phyloP scores from a whole-genome alignment of 192 early-diverging fungal species.

The Linnemannia exigua region DNA sequence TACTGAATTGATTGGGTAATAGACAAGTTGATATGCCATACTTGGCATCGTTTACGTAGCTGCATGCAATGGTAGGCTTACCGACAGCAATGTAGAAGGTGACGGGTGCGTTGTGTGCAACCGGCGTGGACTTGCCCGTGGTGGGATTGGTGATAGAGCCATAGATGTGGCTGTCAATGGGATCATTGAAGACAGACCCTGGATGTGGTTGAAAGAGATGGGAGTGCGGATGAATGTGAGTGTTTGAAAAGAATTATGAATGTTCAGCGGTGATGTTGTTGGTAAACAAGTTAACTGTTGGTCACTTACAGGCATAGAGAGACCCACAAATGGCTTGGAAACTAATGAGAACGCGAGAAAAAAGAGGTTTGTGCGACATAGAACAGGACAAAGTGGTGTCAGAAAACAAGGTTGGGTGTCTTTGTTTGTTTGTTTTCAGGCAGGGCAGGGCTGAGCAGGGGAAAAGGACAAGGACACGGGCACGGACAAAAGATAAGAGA shows the following conservation, averaged over 20 bases:
- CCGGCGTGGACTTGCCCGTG: conserved; percentile 48
- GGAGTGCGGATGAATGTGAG: no score
- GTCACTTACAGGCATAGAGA: conserved; percentile 64
- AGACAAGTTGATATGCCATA: not conserved
- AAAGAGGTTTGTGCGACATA: not conserved
- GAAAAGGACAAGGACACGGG: not conserved
- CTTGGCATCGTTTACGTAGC: not conserved
- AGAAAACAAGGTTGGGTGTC: not conserved
- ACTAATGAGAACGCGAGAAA: conserved; percentile 39
- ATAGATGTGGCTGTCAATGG: conserved; percentile 61
- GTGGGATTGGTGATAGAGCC: conserved; percentile 22
- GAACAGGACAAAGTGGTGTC: not conserved
- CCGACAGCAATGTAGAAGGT: conserved; percentile 73
- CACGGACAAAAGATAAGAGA: not conserved
- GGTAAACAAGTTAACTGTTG: not conserved
- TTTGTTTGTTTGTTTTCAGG: not conserved
- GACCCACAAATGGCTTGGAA: conserved; percentile 68
- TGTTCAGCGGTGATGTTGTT: not conserved
- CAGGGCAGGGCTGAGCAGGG: not conserved
- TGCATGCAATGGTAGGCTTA: not conserved
- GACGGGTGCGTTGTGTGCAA: conserved; percentile 58
- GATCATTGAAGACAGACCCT: conserved; percentile 72
- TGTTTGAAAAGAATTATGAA: not conserved
- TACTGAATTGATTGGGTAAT: no score
- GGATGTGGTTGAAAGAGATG: conserved; percentile 61